A percentile compares a stretch with the other conserved stretches of the same genome.
These are phyloP conservation scores for Viola odorata DNA, from an alignment of 345 rosid genomes.

Conservation along the genomic window DNA sequence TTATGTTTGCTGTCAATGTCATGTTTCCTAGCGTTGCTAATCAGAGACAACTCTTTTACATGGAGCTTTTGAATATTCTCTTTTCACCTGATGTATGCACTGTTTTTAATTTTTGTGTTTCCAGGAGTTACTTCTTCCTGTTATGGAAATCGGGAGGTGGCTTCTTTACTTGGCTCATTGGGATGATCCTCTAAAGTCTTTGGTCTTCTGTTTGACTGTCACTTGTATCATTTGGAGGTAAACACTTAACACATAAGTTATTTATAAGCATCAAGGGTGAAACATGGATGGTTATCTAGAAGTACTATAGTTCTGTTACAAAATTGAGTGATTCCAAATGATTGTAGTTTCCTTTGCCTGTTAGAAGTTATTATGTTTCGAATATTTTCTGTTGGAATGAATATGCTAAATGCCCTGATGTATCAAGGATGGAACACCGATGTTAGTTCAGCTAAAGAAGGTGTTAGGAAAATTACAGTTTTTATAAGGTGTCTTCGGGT, in stretches of 20 bases:
- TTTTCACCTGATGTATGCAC: too few species aligned
- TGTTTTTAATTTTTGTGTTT: neutral
- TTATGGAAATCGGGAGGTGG: constrained; percentile 56
- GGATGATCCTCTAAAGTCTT: constrained; percentile 75
- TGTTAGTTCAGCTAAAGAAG: too few species aligned
- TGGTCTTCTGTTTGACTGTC: constrained; percentile 56
- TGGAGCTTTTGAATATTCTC: too few species aligned
- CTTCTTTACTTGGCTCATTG: constrained; percentile 52
- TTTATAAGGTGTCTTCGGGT: too few species aligned
- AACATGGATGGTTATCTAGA: neutral
- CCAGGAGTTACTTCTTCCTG: constrained; percentile 81
- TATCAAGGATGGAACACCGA: too few species aligned
- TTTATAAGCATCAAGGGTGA: neutral
- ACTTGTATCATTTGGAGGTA: constrained; percentile 65
- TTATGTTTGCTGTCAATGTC: too few species aligned
- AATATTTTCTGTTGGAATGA: too few species aligned
- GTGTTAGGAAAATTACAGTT: too few species aligned
- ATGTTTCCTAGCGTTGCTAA: too few species aligned
- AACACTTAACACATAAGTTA: constrained; percentile 9
- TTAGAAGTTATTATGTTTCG: too few species aligned
- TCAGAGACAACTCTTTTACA: too few species aligned
- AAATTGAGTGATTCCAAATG: constrained; percentile 1
- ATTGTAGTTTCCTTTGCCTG: neutral
- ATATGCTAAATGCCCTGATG: too few species aligned
- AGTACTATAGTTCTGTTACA: neutral